These are phyloP conservation scores for Starmerella sirachaensis DNA, from an alignment of 805 yeast genomes.

Conservation along the genomic window DNA sequence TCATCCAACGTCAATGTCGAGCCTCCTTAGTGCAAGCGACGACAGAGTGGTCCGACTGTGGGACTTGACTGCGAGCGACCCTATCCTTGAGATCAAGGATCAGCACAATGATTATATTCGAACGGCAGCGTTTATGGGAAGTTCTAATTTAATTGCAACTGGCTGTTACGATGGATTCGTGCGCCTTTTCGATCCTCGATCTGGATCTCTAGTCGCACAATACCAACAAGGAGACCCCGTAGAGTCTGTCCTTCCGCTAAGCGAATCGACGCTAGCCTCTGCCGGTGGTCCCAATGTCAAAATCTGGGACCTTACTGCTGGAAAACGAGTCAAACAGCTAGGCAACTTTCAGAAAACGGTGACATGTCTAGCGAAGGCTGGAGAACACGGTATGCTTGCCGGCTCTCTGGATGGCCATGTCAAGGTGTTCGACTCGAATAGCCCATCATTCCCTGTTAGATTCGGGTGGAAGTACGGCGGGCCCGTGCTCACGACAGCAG, in stretches of 20 bases:
- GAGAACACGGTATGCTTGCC: conserved; percentile 70
- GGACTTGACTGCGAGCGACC: conserved; percentile 77
- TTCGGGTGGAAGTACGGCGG: conserved; percentile 97
- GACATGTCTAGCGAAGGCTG: conserved; percentile 65
- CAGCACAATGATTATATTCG: conserved; percentile 78
- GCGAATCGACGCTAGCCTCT: conserved; percentile 66
- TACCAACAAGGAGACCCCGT: conserved; percentile 72
- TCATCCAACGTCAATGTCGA: conserved; percentile 64
- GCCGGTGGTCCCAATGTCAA: conserved; percentile 74
- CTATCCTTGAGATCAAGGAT: conserved; percentile 47
- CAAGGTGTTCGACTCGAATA: conserved; percentile 73
- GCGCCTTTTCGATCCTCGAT: conserved; percentile 73
- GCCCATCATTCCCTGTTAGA: conserved; percentile 62
- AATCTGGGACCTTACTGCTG: conserved; percentile 85
- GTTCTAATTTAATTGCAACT: conserved; percentile 67
- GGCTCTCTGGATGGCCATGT: conserved; percentile 97
- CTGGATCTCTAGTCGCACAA: conserved; percentile 37
- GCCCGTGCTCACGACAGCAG: conserved; percentile 79
- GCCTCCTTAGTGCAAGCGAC: conserved; percentile 78
- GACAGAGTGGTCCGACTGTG: conserved; percentile 78
- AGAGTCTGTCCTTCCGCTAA: conserved; percentile 67
- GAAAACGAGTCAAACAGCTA: conserved; percentile 55
- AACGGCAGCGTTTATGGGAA: conserved; percentile 64
- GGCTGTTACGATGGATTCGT: conserved; percentile 90
- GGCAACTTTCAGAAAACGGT: conserved; percentile 89